These are phyloP conservation scores for Castanea sativa DNA, from an alignment of 306 rosid species.

Conservation along the genomic window DNA sequence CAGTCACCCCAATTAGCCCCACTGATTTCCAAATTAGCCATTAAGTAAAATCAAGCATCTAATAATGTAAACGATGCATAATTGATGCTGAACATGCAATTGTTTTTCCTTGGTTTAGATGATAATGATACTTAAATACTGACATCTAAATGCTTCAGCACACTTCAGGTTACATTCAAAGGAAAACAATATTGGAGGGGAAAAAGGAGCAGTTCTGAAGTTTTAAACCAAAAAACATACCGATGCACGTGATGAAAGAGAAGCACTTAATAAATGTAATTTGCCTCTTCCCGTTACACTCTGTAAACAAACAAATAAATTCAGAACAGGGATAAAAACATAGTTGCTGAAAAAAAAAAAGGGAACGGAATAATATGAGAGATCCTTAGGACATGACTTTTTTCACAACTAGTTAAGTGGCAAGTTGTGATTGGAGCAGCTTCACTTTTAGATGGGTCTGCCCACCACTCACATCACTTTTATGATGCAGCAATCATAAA, in stretches of 20 bases:
- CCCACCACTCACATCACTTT: no score
- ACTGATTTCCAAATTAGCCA: background rate
- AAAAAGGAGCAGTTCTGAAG: background rate
- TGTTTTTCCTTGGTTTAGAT: background rate
- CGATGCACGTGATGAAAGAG: constrained; percentile 40
- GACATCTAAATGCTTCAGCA: background rate
- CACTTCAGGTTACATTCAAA: background rate
- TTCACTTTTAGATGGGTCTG: no score
- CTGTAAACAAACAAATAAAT: constrained; percentile 45
- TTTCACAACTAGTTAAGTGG: no score
- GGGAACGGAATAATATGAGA: no score
- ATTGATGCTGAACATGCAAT: background rate
- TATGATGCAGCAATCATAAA: no score
- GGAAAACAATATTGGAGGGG: background rate
- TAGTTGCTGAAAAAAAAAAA: background rate
- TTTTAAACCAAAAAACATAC: constrained; percentile 36
- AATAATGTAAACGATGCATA: background rate
- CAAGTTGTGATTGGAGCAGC: no score
- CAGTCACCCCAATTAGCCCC: background rate
- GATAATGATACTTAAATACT: background rate
- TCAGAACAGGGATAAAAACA: constrained; percentile 5
- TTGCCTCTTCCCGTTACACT: constrained; percentile 35
- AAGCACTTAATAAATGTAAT: constrained; percentile 29
- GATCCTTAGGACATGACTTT: no score
- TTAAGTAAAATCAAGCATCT: background rate